phyloP scores from a whole-genome alignment of 2,329 filamentous ascomycete genomes.

The Trichophyton equinum region DNA sequence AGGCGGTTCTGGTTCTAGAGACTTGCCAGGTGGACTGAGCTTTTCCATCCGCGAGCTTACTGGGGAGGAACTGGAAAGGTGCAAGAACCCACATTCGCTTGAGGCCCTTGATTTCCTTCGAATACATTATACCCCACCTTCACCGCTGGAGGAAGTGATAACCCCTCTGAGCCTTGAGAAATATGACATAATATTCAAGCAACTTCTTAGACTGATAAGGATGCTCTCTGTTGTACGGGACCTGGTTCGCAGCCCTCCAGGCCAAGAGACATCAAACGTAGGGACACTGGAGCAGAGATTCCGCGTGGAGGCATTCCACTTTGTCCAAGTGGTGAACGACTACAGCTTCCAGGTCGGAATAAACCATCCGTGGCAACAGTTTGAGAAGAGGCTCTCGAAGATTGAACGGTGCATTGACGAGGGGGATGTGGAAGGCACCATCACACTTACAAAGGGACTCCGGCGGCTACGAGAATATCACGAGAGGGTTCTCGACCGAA shows the following conservation, averaged over 20 bases:
- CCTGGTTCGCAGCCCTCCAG: conserved; percentile 43
- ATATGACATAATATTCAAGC: conserved; percentile 76
- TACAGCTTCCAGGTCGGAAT: conserved; percentile 77
- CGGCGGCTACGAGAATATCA: conserved; percentile 57
- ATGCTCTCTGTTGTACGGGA: conserved; percentile 64
- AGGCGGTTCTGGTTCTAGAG: conserved; percentile 18
- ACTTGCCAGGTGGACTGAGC: conserved; percentile 57
- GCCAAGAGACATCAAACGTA: conserved; percentile 17
- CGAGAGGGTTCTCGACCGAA: conserved; percentile 59
- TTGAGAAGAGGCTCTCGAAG: conserved; percentile 52
- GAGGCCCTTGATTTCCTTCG: conserved; percentile 89
- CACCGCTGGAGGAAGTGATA: conserved; percentile 59
- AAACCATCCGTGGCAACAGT: conserved; percentile 56
- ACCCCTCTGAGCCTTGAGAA: conserved; percentile 57
- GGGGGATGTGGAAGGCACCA: conserved; percentile 34
- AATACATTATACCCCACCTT: conserved; percentile 67
- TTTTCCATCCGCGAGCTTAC: conserved; percentile 77
- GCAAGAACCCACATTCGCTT: conserved; percentile 69
- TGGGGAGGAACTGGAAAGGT: conserved; percentile 64
- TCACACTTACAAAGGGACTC: conserved; percentile 47
- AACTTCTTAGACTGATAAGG: conserved; percentile 62
- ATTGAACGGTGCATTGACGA: conserved; percentile 47
- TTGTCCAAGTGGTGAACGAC: conserved; percentile 57
- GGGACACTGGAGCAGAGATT: conserved; percentile 46
- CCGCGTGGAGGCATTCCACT: conserved; percentile 64